Evolutionary conservation across 23 red algal species (phyloP).

Genomic region (Agarophyton chilense): DNA sequence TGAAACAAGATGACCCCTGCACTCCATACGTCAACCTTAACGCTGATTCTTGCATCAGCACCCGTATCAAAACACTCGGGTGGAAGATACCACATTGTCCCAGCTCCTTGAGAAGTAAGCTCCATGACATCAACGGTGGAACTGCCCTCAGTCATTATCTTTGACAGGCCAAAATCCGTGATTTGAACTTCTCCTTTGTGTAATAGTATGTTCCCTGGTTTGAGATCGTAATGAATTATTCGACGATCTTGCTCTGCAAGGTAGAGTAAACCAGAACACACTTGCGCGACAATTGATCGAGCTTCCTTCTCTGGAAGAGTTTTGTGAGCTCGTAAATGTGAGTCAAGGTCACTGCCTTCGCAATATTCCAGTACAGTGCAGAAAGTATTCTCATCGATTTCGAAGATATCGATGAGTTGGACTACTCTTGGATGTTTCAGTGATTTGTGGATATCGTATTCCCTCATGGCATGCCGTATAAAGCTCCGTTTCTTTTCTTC

Average conservation of each 20-base stretch:
- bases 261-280: constrained; percentile 87
- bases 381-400: constrained; percentile 95
- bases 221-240: constrained; percentile 99
- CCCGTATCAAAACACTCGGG: constrained; percentile 90
- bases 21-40: constrained; percentile 97
- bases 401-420: constrained; percentile 88
- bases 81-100: constrained; percentile 98
- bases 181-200: constrained; percentile 93
- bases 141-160: constrained; percentile 74
- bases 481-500: constrained; percentile 95
- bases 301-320: constrained; percentile 89
- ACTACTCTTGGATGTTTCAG: constrained; percentile 93
- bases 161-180: constrained; percentile 96
- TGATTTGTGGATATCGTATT: constrained; percentile 96
- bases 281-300: constrained; percentile 86
- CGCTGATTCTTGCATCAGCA: constrained; percentile 67
- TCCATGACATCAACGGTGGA: constrained; percentile 82
- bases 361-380: constrained; percentile 99
- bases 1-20: constrained; percentile 95
- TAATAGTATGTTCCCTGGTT: constrained; percentile 97
- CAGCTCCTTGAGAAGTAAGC: constrained; percentile 89
- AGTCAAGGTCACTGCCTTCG: constrained; percentile 90
- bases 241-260: constrained; percentile 72
- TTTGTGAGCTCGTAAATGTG: constrained; percentile 75
- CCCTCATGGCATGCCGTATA: constrained; percentile 91